Conservation (phyloP, 768 basidiomycete genomes). For the Suillus tomentosus region DNA sequence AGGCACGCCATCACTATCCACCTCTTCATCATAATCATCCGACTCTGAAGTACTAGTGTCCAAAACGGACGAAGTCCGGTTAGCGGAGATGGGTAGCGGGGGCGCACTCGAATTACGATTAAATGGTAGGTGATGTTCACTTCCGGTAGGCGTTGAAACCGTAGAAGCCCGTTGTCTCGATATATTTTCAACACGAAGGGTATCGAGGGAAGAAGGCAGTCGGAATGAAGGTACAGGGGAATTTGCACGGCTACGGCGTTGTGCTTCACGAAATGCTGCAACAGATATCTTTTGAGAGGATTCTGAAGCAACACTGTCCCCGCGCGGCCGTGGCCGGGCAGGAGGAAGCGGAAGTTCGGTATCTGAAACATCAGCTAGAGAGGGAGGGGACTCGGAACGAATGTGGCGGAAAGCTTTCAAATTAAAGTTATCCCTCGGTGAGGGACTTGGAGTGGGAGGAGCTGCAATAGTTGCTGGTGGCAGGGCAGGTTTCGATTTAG, state of each 20-base stretch:
- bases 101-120: slow-evolving; percentile 18
- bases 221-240: slow-evolving; percentile 59
- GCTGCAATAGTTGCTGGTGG: slow-evolving; percentile 39
- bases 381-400: slow-evolving; percentile 43
- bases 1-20: slow-evolving; percentile 36
- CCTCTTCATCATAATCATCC: slow-evolving; percentile 37
- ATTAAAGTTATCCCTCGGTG: slow-evolving; percentile 52
- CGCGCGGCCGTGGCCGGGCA: slow-evolving; percentile 52
- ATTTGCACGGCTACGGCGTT: slow-evolving; percentile 60
- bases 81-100: slow-evolving; percentile 9
- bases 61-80: slow-evolving; percentile 17
- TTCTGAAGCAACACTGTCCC: slow-evolving; percentile 60
- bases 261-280: slow-evolving; percentile 79
- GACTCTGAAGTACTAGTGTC: slow-evolving; percentile 29
- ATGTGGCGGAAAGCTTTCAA: slow-evolving; percentile 76
- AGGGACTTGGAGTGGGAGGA: slow-evolving; percentile 25
- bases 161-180: slow-evolving; percentile 32
- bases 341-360: slow-evolving; percentile 37
- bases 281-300: slow-evolving; percentile 76
- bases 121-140: slow-evolving; percentile 16
- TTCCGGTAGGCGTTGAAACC: slow-evolving; percentile 25
- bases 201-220: slow-evolving; percentile 38
- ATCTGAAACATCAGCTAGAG: slow-evolving; percentile 20
- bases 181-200: slow-evolving; percentile 29
- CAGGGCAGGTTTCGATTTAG: slow-evolving; percentile 34